Evolutionary conservation across 345 rosid genomes (phyloP).

Genomic region (Pistacia integerrima): DNA sequence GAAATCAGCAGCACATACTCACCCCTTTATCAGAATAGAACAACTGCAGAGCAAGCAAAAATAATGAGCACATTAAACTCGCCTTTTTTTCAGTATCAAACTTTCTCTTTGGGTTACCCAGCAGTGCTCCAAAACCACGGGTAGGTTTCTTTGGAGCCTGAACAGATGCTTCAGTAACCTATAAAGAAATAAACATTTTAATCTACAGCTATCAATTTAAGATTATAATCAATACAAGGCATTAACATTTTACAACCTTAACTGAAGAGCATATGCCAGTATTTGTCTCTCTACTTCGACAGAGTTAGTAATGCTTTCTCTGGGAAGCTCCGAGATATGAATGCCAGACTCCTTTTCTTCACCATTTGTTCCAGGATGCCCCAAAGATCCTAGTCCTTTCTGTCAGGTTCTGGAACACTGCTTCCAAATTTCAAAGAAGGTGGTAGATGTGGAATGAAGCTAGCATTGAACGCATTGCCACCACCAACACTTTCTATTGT

Average conservation of each 20-base stretch:
- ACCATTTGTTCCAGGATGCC: constrained; percentile 29
- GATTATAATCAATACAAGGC: neutral
- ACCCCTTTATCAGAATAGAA: neutral
- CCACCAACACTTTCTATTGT: constrained; percentile 11
- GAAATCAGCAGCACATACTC: neutral
- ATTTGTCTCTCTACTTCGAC: constrained; percentile 27
- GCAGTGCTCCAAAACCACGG: constrained; percentile 58
- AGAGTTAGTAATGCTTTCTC: constrained; percentile 21
- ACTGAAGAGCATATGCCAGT: constrained; percentile 31
- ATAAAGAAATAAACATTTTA: constrained; percentile 22
- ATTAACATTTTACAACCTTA: constrained; percentile 35
- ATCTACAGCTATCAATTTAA: constrained; percentile 1
- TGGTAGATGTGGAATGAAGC: neutral
- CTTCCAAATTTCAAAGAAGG: constrained; percentile 23
- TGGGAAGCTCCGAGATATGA: constrained; percentile 8
- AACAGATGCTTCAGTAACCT: constrained; percentile 59
- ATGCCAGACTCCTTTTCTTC: constrained; percentile 16
- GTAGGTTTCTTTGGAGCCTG: constrained; percentile 61
- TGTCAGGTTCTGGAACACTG: constrained; percentile 9
- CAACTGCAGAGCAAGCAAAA: neutral
- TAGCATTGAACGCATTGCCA: constrained; percentile 7
- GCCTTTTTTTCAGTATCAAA: constrained; percentile 51
- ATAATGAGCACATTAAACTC: constrained; percentile 5
- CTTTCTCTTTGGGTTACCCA: constrained; percentile 54
- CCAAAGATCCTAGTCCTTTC: constrained; percentile 12